phyloP scores from a whole-genome alignment of 768 basidiomycete genomes.

The Phaeotremella fagi region DNA sequence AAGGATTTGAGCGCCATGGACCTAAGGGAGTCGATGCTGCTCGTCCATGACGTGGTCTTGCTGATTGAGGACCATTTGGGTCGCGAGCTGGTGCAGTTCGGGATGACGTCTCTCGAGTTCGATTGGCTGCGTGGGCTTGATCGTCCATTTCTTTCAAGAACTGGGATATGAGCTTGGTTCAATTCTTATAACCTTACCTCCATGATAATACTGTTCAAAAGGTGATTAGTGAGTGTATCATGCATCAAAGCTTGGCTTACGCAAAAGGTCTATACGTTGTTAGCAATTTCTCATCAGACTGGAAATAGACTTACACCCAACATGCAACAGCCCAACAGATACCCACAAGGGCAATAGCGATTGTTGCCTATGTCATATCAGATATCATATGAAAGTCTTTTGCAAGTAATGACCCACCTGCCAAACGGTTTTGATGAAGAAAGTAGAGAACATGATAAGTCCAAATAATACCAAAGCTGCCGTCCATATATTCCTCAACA shows the following conservation, averaged over 20 bases:
- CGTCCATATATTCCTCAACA: slow-evolving; percentile 90
- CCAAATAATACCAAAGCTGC: slow-evolving; percentile 77
- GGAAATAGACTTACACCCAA: slow-evolving; percentile 59
- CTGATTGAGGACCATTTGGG: slow-evolving; percentile 46
- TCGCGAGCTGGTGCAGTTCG: slow-evolving; percentile 18
- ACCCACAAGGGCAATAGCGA: slow-evolving; percentile 76
- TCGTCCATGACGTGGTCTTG: slow-evolving; percentile 42
- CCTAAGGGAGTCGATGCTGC: slow-evolving; percentile 43
- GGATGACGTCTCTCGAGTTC: neutral
- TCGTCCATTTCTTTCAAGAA: slow-evolving; percentile 68
- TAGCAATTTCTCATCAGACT: neutral
- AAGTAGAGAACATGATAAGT: slow-evolving; percentile 69
- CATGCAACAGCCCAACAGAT: slow-evolving; percentile 97
- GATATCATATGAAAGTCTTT: neutral
- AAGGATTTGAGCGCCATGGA: slow-evolving; percentile 28
- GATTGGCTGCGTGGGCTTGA: slow-evolving; percentile 21
- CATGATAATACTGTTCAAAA: slow-evolving; percentile 67
- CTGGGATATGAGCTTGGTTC: slow-evolving; percentile 47
- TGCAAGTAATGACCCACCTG: slow-evolving; percentile 53
- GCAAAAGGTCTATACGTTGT: slow-evolving; percentile 61
- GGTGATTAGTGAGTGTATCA: neutral
- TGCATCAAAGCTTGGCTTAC: slow-evolving; percentile 11
- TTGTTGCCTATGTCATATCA: slow-evolving; percentile 58
- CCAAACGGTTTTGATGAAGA: slow-evolving; percentile 74
- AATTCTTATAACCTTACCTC: slow-evolving; percentile 55